These are phyloP conservation scores for Thalassiosira hispida DNA, from an alignment of 352 stramenopile genomes.

Conservation along the genomic window DNA sequence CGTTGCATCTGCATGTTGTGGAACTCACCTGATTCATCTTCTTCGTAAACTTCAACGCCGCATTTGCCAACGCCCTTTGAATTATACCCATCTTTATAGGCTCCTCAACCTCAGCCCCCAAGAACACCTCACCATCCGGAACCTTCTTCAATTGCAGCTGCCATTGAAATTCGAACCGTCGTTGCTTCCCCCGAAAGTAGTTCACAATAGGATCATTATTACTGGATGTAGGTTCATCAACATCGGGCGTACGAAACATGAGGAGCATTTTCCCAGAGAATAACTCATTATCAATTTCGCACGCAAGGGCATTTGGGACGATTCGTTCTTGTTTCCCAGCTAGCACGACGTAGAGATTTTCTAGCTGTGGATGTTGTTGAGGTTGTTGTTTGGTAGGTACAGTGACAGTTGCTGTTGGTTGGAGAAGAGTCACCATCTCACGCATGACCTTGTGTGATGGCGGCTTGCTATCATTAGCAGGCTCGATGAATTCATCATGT, in stretches of 20 bases:
- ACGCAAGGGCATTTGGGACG: slow-evolving; percentile 50
- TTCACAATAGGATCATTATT: slow-evolving; percentile 45
- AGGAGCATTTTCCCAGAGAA: slow-evolving; percentile 73
- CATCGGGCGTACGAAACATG: slow-evolving; percentile 74
- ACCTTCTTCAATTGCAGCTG: slow-evolving; percentile 81
- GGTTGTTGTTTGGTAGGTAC: neutral
- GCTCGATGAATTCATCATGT: slow-evolving; percentile 13
- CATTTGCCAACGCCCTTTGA: slow-evolving; percentile 73
- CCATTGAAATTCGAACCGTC: slow-evolving; percentile 83
- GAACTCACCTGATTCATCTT: slow-evolving; percentile 69
- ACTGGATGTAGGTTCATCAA: slow-evolving; percentile 51
- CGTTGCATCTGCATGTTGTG: no score
- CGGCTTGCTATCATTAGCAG: neutral
- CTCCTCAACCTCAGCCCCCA: slow-evolving; percentile 74
- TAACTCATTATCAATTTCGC: slow-evolving; percentile 68
- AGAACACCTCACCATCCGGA: slow-evolving; percentile 60
- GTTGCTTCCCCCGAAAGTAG: slow-evolving; percentile 71
- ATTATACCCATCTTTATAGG: slow-evolving; percentile 82
- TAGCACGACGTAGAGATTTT: slow-evolving; percentile 68
- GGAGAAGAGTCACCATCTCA: neutral
- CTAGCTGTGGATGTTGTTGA: slow-evolving; percentile 45
- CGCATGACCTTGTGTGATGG: slow-evolving; percentile 3
- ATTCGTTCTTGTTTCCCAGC: slow-evolving; percentile 52
- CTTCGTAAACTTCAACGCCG: slow-evolving; percentile 79
- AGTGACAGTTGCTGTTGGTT: neutral